Base-by-base conservation (phyloP, 148 eudicot genomes). In the Talinum fruticosum region DNA sequence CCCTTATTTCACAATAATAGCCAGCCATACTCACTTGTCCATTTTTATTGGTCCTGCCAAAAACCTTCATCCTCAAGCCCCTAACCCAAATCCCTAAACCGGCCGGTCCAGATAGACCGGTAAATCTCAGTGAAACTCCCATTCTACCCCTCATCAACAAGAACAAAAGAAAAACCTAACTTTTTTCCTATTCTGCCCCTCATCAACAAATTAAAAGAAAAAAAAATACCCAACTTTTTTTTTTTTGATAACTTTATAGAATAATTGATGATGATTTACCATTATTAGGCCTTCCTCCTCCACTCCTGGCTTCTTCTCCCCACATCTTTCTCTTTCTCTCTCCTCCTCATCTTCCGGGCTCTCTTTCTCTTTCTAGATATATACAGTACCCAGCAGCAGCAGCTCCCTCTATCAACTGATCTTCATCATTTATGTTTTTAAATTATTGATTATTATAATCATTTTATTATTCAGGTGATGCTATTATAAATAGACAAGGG, bases 11-110 rank as follows among this genome's bases (percentile, higher is more conserved):
- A 82, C 38, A 62, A 82, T 78, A 74, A 78, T 69, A 78, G 84
- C 81, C 81, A 82, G 80, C 84, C 81, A 73, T 74, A 74, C 81
- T 82, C 81, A 57, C 59, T 78, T 78, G 78, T 78, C 81, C 78
- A 38, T 69, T 78, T 74, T 82, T 41, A 74, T 59, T 82, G 74
- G 66, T 74, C 70, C 78, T 74, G 5, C 78, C 81, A 66, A 73
- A 78, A 68, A 7, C 47, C 71, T 68, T 78, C 78, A 68, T 78
- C 34, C 49, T 38, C 69, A 33, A 74, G 18, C 41, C 65, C 38
- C 53, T n/a, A 29, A 28, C n/a, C 41, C 53, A 28, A 38, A 69
- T 57, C 62, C 45, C 68, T 75, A 62, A 64, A 75, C 47, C 73
- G 73, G 30, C 33, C 33, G 51, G 53, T 38, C 33, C 26, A 70